Conservation (phyloP, 768 basidiomycete genomes). For the Krasilnikovozyma curviuscula region DNA sequence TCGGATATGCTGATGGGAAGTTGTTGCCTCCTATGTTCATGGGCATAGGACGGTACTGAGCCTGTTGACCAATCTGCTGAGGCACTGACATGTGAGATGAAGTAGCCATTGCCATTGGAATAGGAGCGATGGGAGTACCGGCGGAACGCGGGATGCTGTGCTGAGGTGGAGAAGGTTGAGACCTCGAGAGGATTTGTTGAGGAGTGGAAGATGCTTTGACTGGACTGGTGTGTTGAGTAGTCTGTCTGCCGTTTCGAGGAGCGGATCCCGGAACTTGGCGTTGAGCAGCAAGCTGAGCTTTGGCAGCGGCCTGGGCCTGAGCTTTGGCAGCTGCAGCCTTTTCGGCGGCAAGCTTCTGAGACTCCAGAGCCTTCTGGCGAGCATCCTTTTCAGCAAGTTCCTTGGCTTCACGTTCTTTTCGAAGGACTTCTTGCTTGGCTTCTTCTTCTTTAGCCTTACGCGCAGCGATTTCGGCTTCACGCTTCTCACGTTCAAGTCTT, state of each 20-base stretch:
- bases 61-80: no score
- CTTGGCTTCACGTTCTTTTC: constrained; percentile 22
- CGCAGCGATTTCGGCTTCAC: constrained; percentile 19
- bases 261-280: no score
- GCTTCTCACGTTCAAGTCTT: constrained; percentile 2
- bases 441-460: constrained; percentile 31
- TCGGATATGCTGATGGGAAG: no score
- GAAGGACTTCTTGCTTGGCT: constrained; percentile 18
- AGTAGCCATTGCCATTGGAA: no score
- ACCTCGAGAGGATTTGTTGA: not conserved
- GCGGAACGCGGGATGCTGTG: not conserved
- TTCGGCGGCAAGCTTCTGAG: constrained; percentile 15
- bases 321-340: constrained; percentile 16
- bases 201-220: not conserved
- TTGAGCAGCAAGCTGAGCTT: constrained; percentile 9
- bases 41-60: no score
- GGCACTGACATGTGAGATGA: no score
- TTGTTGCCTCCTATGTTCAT: no score
- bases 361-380: constrained; percentile 10
- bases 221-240: no score
- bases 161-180: not conserved
- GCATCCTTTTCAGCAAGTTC: constrained; percentile 15
- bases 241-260: no score
- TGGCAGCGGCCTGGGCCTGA: constrained; percentile 4
- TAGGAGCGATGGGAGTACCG: not conserved